Evolutionary conservation across 805 yeast species (phyloP).

Genomic region (Cyberlindnera euphorbiae): DNA sequence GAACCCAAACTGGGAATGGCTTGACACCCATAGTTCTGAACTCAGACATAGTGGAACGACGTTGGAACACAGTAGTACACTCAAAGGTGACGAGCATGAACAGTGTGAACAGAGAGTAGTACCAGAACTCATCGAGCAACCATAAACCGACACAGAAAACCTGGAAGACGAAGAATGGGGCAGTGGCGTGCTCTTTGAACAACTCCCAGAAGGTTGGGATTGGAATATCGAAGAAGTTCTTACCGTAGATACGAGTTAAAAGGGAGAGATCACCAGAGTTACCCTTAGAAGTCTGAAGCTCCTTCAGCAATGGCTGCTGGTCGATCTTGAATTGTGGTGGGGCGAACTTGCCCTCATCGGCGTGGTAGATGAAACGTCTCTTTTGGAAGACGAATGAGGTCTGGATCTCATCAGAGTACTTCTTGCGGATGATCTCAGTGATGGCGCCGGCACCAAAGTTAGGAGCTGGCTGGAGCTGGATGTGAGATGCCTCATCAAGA

Average conservation of each 20-base stretch:
- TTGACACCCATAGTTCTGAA: conserved; percentile 96
- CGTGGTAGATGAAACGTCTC: conserved; percentile 76
- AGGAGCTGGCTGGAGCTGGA: conserved; percentile 75
- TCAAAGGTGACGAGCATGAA: conserved; percentile 93
- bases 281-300: conserved; percentile 55
- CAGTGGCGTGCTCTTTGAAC: conserved; percentile 96
- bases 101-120: conserved; percentile 83
- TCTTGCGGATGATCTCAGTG: conserved; percentile 50
- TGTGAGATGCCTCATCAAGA: conserved; percentile 61
- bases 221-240: conserved; percentile 89
- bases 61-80: conserved; percentile 90
- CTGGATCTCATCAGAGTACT: conserved; percentile 56
- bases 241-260: conserved; percentile 63
- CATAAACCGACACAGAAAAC: conserved; percentile 92
- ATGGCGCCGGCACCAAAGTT: conserved; percentile 85
- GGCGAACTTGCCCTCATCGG: conserved; percentile 48
- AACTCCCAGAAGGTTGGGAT: conserved; percentile 86
- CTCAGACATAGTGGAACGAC: conserved; percentile 90
- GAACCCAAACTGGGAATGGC: conserved; percentile 75
- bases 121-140: conserved; percentile 97
- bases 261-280: conserved; percentile 47
- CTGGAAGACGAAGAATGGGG: conserved; percentile 97
- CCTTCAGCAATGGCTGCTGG: conserved; percentile 49
- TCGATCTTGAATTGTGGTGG: conserved; percentile 77
- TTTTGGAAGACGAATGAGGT: conserved; percentile 82